Evolutionary conservation across 495 filamentous ascomycete genomes (phyloP).

Genomic region (Lepraria neglecta): DNA sequence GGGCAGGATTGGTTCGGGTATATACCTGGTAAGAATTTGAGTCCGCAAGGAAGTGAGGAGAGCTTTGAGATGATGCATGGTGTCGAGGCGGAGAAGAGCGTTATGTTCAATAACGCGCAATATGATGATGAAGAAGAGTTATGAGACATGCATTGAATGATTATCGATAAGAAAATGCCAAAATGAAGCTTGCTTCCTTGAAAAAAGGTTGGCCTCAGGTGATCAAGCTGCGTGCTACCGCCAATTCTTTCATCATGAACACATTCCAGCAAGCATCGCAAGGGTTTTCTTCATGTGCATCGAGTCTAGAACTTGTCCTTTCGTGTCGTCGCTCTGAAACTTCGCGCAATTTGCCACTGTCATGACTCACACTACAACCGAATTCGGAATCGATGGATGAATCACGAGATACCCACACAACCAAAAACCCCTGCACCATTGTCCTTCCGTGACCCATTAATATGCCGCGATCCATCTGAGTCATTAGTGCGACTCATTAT

Average conservation of each 20-base stretch:
- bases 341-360: background rate
- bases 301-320: no score
- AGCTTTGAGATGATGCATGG: slow-evolving; percentile 55
- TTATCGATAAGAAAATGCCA: background rate
- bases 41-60: slow-evolving; percentile 46
- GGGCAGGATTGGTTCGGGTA: slow-evolving; percentile 52
- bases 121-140: slow-evolving; percentile 9
- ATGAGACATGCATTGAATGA: background rate
- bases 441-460: background rate
- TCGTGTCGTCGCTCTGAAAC: no score
- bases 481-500: slow-evolving; percentile 13
- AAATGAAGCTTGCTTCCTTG: background rate
- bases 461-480: background rate
- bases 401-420: slow-evolving; percentile 8
- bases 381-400: background rate
- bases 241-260: no score
- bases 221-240: no score
- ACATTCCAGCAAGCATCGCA: no score
- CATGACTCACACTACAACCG: slow-evolving; percentile 1
- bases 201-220: background rate
- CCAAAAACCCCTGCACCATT: no score
- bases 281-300: no score
- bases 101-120: background rate
- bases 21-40: slow-evolving; percentile 25
- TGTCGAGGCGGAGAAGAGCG: slow-evolving; percentile 35